Evolutionary conservation across 768 basidiomycete genomes (phyloP).

Genomic region (Kwoniella botswanensis): DNA sequence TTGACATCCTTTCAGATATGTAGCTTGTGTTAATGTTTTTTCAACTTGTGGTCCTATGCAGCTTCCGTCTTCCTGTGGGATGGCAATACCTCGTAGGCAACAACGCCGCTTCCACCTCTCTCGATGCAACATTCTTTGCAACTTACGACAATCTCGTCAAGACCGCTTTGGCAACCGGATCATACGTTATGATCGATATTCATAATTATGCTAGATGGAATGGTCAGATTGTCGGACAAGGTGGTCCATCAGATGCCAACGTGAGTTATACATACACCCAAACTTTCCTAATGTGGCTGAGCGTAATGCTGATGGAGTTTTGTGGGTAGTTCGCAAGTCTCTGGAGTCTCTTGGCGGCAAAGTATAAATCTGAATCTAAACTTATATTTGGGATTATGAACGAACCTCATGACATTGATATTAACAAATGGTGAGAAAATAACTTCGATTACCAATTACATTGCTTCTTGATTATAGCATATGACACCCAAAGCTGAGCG

Average conservation of each 20-base stretch:
- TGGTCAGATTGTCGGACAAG: conserved; percentile 68
- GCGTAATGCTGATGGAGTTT: too few species aligned
- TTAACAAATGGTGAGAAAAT: conserved; percentile 44
- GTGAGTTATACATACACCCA: conserved; percentile 22
- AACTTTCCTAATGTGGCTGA: not conserved
- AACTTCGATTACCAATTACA: conserved; percentile 50
- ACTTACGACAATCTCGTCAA: conserved; percentile 64
- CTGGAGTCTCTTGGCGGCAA: conserved; percentile 65
- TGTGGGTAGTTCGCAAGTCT: conserved; percentile 62
- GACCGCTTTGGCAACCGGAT: conserved; percentile 62
- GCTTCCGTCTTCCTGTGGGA: conserved; percentile 67
- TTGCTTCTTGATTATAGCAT: too few species aligned
- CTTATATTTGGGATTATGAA: conserved; percentile 67
- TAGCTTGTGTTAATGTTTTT: conserved; percentile 60
- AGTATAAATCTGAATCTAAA: conserved; percentile 61
- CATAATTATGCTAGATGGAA: conserved; percentile 71
- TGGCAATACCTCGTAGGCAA: conserved; percentile 66
- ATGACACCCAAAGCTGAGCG: too few species aligned
- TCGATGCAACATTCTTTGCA: conserved; percentile 62
- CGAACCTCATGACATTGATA: conserved; percentile 66
- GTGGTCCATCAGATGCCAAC: conserved; percentile 64
- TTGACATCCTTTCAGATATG: not conserved
- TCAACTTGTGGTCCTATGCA: conserved; percentile 3
- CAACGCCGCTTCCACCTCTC: conserved; percentile 44
- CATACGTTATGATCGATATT: conserved; percentile 65